Conservation (phyloP, 2,329 filamentous ascomycete genomes). For the Neofusicoccum sp. region DNA sequence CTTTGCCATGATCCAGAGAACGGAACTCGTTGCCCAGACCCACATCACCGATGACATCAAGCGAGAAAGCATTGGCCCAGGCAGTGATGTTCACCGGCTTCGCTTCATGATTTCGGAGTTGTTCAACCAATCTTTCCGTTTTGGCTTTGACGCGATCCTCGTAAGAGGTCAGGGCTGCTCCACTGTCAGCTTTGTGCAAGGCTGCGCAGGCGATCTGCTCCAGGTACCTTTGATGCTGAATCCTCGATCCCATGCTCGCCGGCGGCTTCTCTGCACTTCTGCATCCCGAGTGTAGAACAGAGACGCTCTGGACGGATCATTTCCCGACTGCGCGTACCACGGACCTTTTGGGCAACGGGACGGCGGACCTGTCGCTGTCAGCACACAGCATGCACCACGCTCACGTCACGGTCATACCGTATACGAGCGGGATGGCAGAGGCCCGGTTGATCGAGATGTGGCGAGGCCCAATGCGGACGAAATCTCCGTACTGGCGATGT, state of each 20-base stretch:
- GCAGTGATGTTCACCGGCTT: conserved; percentile 29
- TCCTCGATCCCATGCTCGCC: conserved; percentile 34
- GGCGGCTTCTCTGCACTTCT: conserved; percentile 29
- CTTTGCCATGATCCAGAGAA: conserved; percentile 30
- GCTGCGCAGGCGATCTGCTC: neutral
- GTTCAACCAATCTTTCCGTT: conserved; percentile 27
- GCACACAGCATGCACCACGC: conserved; percentile 34
- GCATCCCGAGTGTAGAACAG: conserved; percentile 30
- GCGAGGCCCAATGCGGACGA: conserved; percentile 21
- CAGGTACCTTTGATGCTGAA: conserved; percentile 27
- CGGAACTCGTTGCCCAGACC: conserved; percentile 42
- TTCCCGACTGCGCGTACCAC: neutral
- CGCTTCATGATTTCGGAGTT: conserved; percentile 25
- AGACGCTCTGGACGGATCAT: conserved; percentile 25
- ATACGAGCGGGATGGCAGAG: conserved; percentile 22
- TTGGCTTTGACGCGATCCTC: conserved; percentile 34
- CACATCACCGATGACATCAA: conserved; percentile 52
- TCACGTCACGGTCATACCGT: neutral
- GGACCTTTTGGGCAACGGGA: conserved; percentile 34
- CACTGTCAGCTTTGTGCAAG: neutral
- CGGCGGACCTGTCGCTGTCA: conserved; percentile 33
- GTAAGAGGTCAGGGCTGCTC: conserved; percentile 27
- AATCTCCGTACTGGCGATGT: conserved; percentile 16
- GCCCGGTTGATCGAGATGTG: conserved; percentile 28
- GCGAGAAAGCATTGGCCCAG: conserved; percentile 42